A percentile compares a stretch with the other conserved stretches of the same genome.
These are phyloP conservation scores for Starmerella tilneyi DNA, from an alignment of 805 yeast genomes.

Conservation along the genomic window DNA sequence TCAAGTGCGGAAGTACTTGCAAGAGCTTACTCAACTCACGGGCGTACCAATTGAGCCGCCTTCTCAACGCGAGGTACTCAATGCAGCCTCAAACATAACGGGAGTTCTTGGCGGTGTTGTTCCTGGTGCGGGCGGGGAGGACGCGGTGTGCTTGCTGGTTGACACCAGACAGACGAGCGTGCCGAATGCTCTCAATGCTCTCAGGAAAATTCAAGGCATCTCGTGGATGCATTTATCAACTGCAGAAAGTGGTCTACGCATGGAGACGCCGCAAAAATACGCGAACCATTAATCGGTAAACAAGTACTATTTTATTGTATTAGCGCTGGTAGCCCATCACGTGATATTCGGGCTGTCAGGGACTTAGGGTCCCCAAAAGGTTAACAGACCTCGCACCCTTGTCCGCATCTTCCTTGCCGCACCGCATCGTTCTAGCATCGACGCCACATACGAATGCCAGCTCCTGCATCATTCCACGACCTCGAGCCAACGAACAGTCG, in stretches of 20 bases:
- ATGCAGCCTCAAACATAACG: constrained; percentile 42
- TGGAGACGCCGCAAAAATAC: constrained; percentile 11
- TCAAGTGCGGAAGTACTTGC: constrained; percentile 48
- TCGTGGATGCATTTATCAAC: constrained; percentile 39
- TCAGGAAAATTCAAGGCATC: constrained; percentile 30
- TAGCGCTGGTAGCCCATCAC: no score
- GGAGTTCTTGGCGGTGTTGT: constrained; percentile 95
- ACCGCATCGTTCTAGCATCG: no score
- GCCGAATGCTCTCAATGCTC: constrained; percentile 10
- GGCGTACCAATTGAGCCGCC: constrained; percentile 86
- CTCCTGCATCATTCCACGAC: constrained; percentile 42
- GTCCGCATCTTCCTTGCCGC: no score
- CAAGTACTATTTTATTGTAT: no score
- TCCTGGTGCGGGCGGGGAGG: constrained; percentile 98
- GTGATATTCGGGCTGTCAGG: no score
- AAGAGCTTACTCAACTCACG: constrained; percentile 49
- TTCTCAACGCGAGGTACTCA: constrained; percentile 59
- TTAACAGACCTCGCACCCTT: no score
- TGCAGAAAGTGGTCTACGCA: constrained; percentile 33
- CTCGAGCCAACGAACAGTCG: constrained; percentile 53
- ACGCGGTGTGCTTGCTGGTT: constrained; percentile 73
- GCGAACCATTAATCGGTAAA: no score
- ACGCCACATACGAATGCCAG: not conserved
- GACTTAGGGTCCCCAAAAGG: no score
- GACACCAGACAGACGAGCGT: constrained; percentile 36